Percentiles rank a stretch among this genome's conserved stretches.
Conservation (phyloP, 2,329 filamentous ascomycete genomes). For the Teratosphaeria zuluensis region DNA sequence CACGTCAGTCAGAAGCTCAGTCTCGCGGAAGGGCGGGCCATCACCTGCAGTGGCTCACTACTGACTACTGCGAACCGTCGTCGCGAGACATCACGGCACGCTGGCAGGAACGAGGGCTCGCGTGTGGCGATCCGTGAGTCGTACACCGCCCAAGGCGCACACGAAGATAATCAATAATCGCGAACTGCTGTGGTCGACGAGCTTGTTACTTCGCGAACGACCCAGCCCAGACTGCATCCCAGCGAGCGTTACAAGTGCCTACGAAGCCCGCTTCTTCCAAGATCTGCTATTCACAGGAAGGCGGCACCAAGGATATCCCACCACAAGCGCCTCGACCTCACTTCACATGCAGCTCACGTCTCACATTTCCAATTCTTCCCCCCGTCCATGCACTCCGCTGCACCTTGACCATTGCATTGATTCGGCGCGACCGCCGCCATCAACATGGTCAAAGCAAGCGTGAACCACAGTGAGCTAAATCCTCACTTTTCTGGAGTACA, state of each 20-base stretch:
- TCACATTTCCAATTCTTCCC: background rate
- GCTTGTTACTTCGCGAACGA: background rate
- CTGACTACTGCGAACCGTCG: background rate
- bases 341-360: background rate
- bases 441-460: constrained; percentile 27
- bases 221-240: background rate
- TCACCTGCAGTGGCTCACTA: background rate
- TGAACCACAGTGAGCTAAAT: constrained; percentile 18
- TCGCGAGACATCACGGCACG: background rate
- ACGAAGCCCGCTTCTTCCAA: background rate
- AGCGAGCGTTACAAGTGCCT: background rate
- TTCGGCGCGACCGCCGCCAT: constrained; percentile 7
- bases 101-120: background rate
- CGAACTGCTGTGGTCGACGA: background rate
- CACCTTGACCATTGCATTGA: constrained; percentile 4
- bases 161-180: background rate
- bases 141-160: background rate
- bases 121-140: background rate
- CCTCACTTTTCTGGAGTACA: background rate
- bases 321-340: background rate
- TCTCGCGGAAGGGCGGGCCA: background rate
- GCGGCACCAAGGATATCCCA: background rate
- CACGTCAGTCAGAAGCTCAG: background rate
- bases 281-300: background rate
- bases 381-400: background rate